A percentile compares a stretch with the other conserved stretches of the same genome.
Evolutionary conservation across 495 filamentous ascomycete species (phyloP).

Genomic region (Penicillium longicatenatum): DNA sequence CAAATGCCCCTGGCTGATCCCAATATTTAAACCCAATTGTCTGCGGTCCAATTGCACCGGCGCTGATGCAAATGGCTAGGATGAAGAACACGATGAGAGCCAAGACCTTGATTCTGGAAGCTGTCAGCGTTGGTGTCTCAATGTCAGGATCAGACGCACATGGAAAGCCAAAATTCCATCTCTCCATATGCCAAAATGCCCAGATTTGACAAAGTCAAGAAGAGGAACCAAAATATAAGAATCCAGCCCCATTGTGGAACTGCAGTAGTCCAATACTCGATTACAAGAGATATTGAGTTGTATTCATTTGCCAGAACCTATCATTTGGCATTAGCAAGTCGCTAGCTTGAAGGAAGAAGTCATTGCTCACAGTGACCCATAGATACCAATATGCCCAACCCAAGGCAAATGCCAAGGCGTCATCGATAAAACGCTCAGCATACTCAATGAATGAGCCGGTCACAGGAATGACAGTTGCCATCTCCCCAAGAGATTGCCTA

Average conservation of each 20-base stretch:
- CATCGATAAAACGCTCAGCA: conserved; percentile 57
- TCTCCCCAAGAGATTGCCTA: conserved; percentile 58
- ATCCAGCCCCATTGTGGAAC: conserved; percentile 61
- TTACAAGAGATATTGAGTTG: conserved; percentile 49
- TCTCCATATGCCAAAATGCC: conserved; percentile 72
- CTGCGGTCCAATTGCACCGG: conserved; percentile 56
- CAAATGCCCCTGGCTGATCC: conserved; percentile 70
- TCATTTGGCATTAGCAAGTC: neutral
- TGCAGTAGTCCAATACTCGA: conserved; percentile 41
- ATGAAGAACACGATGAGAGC: conserved; percentile 70
- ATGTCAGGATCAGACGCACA: conserved; percentile 19
- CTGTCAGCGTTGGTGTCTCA: neutral
- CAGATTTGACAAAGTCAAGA: conserved; percentile 41
- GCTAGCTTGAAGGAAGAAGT: neutral
- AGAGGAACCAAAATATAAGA: conserved; percentile 63
- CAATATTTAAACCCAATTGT: conserved; percentile 66
- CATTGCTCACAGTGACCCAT: conserved; percentile 48
- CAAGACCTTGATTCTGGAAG: conserved; percentile 45
- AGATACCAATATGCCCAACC: conserved; percentile 63
- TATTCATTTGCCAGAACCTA: conserved; percentile 54
- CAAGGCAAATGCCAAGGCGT: conserved; percentile 52
- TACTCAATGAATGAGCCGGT: conserved; percentile 59
- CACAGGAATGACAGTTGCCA: conserved; percentile 57
- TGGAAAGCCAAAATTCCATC: conserved; percentile 49
- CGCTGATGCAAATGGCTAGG: conserved; percentile 63